Base-by-base conservation (phyloP, 2,329 filamentous ascomycete species). In the Aspergillus ruber region DNA sequence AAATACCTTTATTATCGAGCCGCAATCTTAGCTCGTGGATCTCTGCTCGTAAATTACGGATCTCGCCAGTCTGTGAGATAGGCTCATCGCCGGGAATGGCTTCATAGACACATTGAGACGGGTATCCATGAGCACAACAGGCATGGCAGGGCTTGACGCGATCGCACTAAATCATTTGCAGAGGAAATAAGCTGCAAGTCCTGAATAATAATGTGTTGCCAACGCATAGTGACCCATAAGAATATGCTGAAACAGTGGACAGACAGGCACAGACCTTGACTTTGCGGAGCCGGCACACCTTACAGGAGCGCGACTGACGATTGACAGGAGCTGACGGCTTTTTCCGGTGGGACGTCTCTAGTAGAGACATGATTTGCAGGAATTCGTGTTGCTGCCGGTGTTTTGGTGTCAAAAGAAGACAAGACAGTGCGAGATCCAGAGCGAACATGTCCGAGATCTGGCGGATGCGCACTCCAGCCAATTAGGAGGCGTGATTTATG, bases 91-190 rank as follows among this genome's bases (percentile, higher is more conserved):
- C 65, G 3, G 61, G 56, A 7, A 58, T 46, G 6, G 48, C 53
- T n/a, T 69, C 65, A 49, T 68, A 69, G 9, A 64, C 58, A 46
- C 66, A 69, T 53, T 65, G 63, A 13, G 66, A 68, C 1, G 66
- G 66, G 44, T 69, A 66, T 3, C 66, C 66, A 53, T 69, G 65
- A 6, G 66, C 64, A 48, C 66, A 69, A 50, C 66, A 69, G 44
- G 66, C 65, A 49, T 69, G 65, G 48, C 65, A 69, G 46, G 66
- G 66, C 47, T 64, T 64, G 21, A 69, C 61, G 42, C 66, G 65
- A 48, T 69, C 66, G 51, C 66, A 69, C 65, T 69, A 55, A 55
- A 12, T 12, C 9, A 29, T 12, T 29, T 29, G 25, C 25, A 29
- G 10, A 29, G 9, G 25, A 29, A 29, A 29, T 29, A 9, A 29